Evolutionary conservation across 139 green algal species (phyloP).

Genomic region (Micromonas pusilla): DNA sequence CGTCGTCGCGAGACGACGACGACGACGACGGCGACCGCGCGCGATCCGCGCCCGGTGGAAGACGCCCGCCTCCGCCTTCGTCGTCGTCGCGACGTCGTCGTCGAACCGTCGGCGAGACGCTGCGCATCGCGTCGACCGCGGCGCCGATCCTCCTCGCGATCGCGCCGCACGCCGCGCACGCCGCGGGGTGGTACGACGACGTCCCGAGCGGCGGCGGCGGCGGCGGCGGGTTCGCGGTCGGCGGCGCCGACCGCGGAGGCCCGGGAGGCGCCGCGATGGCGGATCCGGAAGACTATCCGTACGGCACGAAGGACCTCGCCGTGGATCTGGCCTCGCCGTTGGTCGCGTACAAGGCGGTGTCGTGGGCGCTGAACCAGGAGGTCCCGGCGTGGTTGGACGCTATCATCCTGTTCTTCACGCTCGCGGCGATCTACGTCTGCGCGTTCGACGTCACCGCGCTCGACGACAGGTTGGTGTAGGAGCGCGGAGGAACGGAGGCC

Average conservation of each 20-base stretch:
- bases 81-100: no score
- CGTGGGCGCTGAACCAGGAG: slow-evolving; percentile 20
- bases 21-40: no score
- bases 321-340: slow-evolving; percentile 28
- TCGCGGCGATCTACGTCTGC: neutral
- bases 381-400: slow-evolving; percentile 18
- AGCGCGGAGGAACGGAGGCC: no score
- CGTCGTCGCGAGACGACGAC: no score
- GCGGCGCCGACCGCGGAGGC: neutral
- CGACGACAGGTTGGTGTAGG: neutral
- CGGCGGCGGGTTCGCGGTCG: neutral
- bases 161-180: neutral
- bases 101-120: no score
- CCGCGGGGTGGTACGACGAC: neutral
- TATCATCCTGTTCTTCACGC: neutral
- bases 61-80: no score
- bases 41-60: no score
- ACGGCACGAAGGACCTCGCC: slow-evolving; percentile 25
- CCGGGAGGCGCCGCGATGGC: no score
- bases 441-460: neutral
- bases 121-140: neutral
- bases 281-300: neutral
- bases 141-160: neutral
- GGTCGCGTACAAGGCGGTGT: slow-evolving; percentile 22
- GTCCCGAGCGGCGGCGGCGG: neutral